phyloP scores from a whole-genome alignment of 345 rosid genomes.

The Populus tremula region DNA sequence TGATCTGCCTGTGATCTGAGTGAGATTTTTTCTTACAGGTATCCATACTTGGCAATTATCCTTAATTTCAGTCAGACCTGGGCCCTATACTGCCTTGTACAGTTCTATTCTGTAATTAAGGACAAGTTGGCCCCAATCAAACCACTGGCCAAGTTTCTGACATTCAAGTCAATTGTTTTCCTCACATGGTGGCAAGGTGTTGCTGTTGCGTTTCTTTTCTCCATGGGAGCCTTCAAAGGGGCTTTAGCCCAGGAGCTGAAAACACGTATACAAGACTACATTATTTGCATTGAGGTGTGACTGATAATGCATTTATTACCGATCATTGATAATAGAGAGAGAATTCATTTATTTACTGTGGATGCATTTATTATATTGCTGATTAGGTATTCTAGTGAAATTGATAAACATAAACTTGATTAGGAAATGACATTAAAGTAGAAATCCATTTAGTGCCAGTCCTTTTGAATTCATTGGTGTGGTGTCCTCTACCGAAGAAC shows the following conservation, averaged over 20 bases:
- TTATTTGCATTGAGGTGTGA: slow-evolving; percentile 89
- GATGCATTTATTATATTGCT: background rate
- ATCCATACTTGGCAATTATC: slow-evolving; percentile 92
- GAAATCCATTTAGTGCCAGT: background rate
- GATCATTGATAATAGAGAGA: background rate
- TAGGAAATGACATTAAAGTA: background rate
- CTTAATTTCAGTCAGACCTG: slow-evolving; percentile 97
- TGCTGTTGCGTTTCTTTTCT: slow-evolving; percentile 85
- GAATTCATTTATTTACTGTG: background rate
- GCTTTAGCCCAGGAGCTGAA: slow-evolving; percentile 84
- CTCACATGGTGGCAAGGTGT: slow-evolving; percentile 99
- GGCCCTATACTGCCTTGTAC: slow-evolving; percentile 97
- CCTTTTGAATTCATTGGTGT: background rate
- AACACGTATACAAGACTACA: slow-evolving; percentile 88
- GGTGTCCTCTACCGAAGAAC: background rate
- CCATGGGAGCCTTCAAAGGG: slow-evolving; percentile 82
- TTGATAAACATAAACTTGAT: background rate
- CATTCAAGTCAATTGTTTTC: slow-evolving; percentile 94
- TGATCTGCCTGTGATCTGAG: slow-evolving; percentile 12
- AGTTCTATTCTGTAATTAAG: slow-evolving; percentile 84
- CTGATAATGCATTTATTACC: background rate
- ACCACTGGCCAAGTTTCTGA: slow-evolving; percentile 91
- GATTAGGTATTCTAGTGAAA: background rate
- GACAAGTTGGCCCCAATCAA: slow-evolving; percentile 84
- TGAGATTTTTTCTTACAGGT: slow-evolving; percentile 46